Conservation (phyloP, 306 rosid species). For the Cucumis sativus region DNA sequence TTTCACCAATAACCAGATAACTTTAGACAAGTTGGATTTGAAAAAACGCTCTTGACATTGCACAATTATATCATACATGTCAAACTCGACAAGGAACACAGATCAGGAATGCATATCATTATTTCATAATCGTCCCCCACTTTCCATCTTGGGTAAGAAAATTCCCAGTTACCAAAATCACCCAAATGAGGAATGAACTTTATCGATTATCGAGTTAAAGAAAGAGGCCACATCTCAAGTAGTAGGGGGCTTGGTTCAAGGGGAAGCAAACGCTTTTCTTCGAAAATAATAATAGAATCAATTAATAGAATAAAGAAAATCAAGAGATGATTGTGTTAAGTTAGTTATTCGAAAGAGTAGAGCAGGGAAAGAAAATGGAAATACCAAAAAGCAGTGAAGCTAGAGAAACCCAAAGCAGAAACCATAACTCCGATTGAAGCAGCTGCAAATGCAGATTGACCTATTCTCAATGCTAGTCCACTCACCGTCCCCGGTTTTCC, state of each 20-base stretch:
- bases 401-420: conserved; percentile 53
- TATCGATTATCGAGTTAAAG: background rate
- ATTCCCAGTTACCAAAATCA: background rate
- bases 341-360: background rate
- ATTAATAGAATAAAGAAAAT: background rate
- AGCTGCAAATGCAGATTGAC: conserved; percentile 67
- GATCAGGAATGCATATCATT: no score
- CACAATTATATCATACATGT: background rate
- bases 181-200: background rate
- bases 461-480: conserved; percentile 55
- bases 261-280: background rate
- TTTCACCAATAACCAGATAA: background rate
- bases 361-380: background rate
- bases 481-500: conserved; percentile 79
- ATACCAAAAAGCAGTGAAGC: conserved; percentile 85
- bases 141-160: background rate
- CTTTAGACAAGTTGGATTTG: background rate
- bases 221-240: background rate
- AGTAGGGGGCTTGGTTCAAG: background rate
- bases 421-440: conserved; percentile 70
- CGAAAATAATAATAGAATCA: background rate
- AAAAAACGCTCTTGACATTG: background rate
- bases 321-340: background rate
- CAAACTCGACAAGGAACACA: background rate
- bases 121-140: background rate